Evolutionary conservation across 371 early-diverging fungal genomes (phyloP), one percentile per base, ranked within the genome.

Genomic region (Rhizopus arrhizus): DNA sequence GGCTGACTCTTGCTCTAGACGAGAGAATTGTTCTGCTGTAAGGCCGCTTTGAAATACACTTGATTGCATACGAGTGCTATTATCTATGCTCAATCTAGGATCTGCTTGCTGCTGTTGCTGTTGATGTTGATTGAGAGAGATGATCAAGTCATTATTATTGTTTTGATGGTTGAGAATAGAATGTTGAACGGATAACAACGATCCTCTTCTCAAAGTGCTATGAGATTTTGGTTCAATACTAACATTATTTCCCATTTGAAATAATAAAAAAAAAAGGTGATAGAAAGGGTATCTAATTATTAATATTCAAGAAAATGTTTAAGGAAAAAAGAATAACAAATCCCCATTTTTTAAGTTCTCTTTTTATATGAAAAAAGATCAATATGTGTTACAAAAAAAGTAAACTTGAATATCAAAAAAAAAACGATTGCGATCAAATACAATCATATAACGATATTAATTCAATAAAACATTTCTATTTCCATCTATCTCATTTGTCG

Each of bases 1-100:
- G 29, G 53, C 35, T 9, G 68, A 68, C 28, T 68, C 68, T 8
- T 35, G 63, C 9, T 56, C 56, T 29, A 62, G 52, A 9, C 51
- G 56, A 42, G 35, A 28, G 9, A 36, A n/a, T 13, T 56, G 15
- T n/a, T 56, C 62, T 48, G 2, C 28, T 50, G 59, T 12, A 15
- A 43, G 33, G 10, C n/a, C 12, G 52, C 16, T 31, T 28, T 32
- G 53, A n/a, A 46, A 40, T 36, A 53, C 34, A 43, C 15, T 36
- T 34, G 34, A 36, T 13, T 53, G 36, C 13, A 13, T 22, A 22
- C 2, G 22, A 22, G 22, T 22, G 2, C 22, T 22, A 22, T 22
- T 22, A 22, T 22, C 22, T 22, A 22, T 22, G 22, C 22, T 22
- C 22, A 22, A 22, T 22, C 22, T 22, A 22, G 22, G 22, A 22